Conservation (phyloP, 192 early-diverging fungal genomes). For the Glomus cerebriforme region DNA sequence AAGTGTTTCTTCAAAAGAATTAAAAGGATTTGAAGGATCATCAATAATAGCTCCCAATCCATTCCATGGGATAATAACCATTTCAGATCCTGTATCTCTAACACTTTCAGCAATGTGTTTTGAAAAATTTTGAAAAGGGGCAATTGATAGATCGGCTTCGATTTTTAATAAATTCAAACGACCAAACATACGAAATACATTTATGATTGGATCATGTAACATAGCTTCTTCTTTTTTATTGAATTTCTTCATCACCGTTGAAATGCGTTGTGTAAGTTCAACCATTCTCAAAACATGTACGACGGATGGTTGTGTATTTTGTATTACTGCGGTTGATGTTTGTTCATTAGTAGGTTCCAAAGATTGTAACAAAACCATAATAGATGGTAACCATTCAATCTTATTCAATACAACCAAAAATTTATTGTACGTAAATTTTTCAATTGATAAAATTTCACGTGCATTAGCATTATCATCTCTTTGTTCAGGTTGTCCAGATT, state of each 20-base stretch:
- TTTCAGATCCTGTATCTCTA: conserved; percentile 49
- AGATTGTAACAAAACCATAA: conserved; percentile 45
- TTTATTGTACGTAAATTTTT: too few relatives aligned
- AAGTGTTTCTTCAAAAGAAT: too few relatives aligned
- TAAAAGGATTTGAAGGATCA: conserved; percentile 2
- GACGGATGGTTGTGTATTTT: not conserved
- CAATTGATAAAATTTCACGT: too few relatives aligned
- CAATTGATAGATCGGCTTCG: conserved; percentile 60
- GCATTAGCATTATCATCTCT: too few relatives aligned
- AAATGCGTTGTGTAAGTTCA: conserved; percentile 77
- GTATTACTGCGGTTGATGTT: not conserved
- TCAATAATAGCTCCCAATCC: conserved; percentile 19
- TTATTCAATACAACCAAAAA: conserved; percentile 45
- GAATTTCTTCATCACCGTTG: conserved; percentile 77
- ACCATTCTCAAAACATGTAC: conserved; percentile 75
- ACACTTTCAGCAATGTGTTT: conserved; percentile 61
- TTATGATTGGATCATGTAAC: conserved; percentile 73
- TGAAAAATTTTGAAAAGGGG: conserved; percentile 69
- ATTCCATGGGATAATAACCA: conserved; percentile 49
- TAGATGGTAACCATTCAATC: conserved; percentile 43
- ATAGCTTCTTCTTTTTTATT: conserved; percentile 59
- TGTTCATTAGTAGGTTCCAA: too few relatives aligned
- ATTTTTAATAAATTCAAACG: conserved; percentile 69
- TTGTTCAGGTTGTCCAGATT: too few relatives aligned
- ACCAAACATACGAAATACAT: conserved; percentile 82